Evolutionary conservation across 1,284 basidiomycete species (phyloP).

Genomic region (Uromyces viciae-fabae): DNA sequence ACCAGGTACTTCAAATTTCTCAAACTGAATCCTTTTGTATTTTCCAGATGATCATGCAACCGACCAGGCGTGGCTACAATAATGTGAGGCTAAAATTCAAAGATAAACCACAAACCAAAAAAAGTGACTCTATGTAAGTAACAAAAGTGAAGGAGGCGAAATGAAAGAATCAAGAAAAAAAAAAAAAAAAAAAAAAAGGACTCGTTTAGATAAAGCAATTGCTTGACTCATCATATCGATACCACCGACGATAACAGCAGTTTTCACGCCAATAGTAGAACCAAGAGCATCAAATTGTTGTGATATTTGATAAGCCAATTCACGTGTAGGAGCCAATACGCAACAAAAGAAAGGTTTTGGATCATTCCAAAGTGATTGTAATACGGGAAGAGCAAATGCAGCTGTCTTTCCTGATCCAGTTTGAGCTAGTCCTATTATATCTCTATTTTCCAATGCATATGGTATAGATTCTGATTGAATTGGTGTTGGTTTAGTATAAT

Average conservation of each 20-base stretch:
- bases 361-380: constrained; percentile 95
- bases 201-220: constrained; percentile 79
- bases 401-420: constrained; percentile 98
- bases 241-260: constrained; percentile 88
- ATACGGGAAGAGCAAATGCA: constrained; percentile 90
- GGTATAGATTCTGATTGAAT: constrained; percentile 90
- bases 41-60: constrained; percentile 90
- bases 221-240: constrained; percentile 91
- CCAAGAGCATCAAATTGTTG: constrained; percentile 93
- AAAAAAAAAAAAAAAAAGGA: neutral
- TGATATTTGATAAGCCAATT: constrained; percentile 96
- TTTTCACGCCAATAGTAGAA: constrained; percentile 86
- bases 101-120: constrained; percentile 54
- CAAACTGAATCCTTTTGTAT: constrained; percentile 94
- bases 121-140: too few relatives aligned
- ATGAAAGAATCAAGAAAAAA: neutral
- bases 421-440: constrained; percentile 95
- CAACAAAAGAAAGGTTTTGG: constrained; percentile 90
- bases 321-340: constrained; percentile 89
- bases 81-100: constrained; percentile 68
- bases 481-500: constrained; percentile 81
- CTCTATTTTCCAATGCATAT: constrained; percentile 79
- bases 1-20: constrained; percentile 84
- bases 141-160: constrained; percentile 45
- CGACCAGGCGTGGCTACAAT: constrained; percentile 97